Evolutionary conservation across 768 basidiomycete genomes (phyloP), one percentile per base, ranked within the genome.

Genomic region (Agrocybe chaxingu): DNA sequence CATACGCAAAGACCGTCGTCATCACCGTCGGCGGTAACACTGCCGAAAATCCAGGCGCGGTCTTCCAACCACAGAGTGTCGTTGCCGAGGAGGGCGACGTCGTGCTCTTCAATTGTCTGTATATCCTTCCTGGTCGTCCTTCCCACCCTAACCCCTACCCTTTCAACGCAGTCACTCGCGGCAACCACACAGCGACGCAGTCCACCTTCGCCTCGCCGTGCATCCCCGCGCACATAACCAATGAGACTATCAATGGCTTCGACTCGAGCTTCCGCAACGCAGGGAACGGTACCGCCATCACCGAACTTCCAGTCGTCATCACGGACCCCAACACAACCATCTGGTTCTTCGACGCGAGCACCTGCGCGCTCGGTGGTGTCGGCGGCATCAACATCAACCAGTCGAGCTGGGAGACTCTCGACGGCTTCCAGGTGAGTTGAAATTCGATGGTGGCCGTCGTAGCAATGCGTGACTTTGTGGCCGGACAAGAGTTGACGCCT

Each of bases 321-420:
- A 49, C 60, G 8, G 65, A 77, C 47, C 68, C 75, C 50, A 71
- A 70, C 49, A 57, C 53, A 8, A 77, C 82, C 13, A 69, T 82
- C 42, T 85, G 82, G 82, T 85, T 81, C 63, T 85, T 67, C 62
- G 84, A 85, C 66, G 60, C 56, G 52, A 74, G 73, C 54, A 76
- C 75, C 6, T 85, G 84, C 62, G 72, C 68, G 2, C 53, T 70
- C 45, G 84, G 82, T 45, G 82, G 80, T 31, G 82, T 85, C 39
- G 84, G 83, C 36, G 83, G 66, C 8, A 79, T 85, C 57, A 85
- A 85, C 57, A 56, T 71, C 50, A 80, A 83, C 53, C 66, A 63
- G 19, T 72, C 70, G 18, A 72, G 67, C 41, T 68, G 68, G 19
- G 62, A 75, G 61, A 73, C 74, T 11, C 53, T 74, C 4, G 68